phyloP scores from a whole-genome alignment of 257 asterid genomes.

The Solanum etuberosum region DNA sequence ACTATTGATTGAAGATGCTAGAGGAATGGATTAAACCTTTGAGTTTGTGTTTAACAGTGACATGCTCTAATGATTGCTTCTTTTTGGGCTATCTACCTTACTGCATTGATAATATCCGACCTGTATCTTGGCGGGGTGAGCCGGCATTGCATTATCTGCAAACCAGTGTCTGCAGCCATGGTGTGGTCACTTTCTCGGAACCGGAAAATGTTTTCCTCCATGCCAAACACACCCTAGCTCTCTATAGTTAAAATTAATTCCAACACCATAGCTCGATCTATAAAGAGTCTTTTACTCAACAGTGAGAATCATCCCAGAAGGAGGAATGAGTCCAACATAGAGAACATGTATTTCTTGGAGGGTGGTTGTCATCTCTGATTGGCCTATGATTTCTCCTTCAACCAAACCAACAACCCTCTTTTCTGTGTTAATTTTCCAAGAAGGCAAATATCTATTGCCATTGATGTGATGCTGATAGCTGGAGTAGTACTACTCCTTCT shows the following conservation, averaged over 20 bases:
- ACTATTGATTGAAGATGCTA: neutral
- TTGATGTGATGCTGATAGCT: neutral
- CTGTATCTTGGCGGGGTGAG: neutral
- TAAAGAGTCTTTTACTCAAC: neutral
- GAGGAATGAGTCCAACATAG: neutral
- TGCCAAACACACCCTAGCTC: neutral
- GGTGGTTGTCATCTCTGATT: neutral
- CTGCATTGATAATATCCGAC: neutral
- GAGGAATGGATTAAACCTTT: neutral
- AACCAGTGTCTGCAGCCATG: constrained; percentile 1
- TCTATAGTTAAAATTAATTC: neutral
- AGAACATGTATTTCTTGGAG: neutral
- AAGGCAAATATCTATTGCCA: neutral
- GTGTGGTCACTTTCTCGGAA: neutral
- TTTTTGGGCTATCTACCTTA: neutral
- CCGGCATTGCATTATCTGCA: neutral
- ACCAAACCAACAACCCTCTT: neutral
- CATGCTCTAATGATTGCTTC: constrained; percentile 6
- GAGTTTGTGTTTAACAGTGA: neutral
- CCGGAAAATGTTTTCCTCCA: neutral
- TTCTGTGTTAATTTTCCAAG: neutral
- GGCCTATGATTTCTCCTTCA: neutral
- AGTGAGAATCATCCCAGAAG: neutral
- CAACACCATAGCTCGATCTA: neutral
- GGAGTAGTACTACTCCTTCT: neutral